These are phyloP conservation scores for Arthonia radiata DNA, from an alignment of 495 filamentous ascomycete genomes.

Conservation along the genomic window DNA sequence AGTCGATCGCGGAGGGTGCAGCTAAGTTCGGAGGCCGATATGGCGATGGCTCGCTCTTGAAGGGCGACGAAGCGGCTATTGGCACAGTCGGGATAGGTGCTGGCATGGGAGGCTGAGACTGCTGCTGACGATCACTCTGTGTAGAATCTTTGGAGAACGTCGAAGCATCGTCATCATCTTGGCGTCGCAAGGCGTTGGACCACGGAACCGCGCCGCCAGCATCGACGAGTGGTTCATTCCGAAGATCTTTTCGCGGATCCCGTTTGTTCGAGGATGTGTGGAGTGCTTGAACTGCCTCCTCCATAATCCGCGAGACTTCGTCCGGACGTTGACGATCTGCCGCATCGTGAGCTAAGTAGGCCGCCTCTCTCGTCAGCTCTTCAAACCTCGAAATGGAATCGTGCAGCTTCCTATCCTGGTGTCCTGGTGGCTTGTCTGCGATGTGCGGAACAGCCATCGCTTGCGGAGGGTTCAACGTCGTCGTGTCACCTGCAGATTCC, in stretches of 20 bases:
- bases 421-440: too few relatives aligned
- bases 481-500: too few relatives aligned
- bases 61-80: too few relatives aligned
- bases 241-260: neutral
- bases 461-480: too few relatives aligned
- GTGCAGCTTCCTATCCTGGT: too few relatives aligned
- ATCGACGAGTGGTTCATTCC: constrained; percentile 1
- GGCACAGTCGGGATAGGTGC: constrained; percentile 2
- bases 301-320: constrained; percentile 12
- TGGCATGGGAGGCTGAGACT: constrained; percentile 5
- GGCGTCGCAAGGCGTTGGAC: neutral
- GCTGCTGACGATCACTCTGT: constrained; percentile 5
- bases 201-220: neutral
- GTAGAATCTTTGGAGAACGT: constrained; percentile 1
- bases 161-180: constrained; percentile 1
- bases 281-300: constrained; percentile 4
- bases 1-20: too few relatives aligned
- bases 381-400: too few relatives aligned
- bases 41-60: too few relatives aligned
- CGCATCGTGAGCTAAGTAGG: constrained; percentile 9
- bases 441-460: too few relatives aligned
- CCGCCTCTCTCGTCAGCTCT: constrained; percentile 12
- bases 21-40: too few relatives aligned
- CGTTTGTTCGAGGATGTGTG: neutral
- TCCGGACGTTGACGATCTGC: constrained; percentile 5